These are phyloP conservation scores for Rosa lucieae DNA, from an alignment of 306 rosid species.

Conservation along the genomic window DNA sequence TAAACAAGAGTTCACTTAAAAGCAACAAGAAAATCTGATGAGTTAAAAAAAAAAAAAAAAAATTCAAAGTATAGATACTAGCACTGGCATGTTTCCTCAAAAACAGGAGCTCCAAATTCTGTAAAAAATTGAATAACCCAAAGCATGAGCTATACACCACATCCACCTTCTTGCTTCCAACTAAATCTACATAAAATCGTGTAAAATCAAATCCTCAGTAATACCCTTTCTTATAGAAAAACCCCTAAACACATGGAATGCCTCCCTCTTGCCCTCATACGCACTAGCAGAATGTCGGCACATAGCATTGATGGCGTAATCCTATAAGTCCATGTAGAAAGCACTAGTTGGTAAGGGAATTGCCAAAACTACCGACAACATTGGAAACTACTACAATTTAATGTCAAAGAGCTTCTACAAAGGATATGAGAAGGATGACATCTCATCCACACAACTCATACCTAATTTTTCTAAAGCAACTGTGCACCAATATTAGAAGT, in stretches of 20 bases:
- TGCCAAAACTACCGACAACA: neutral
- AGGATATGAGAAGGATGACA: neutral
- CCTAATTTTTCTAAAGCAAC: neutral
- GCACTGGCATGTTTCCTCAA: neutral
- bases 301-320: neutral
- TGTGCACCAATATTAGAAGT: neutral
- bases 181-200: neutral
- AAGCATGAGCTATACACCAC: neutral
- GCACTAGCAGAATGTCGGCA: neutral
- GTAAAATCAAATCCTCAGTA: neutral
- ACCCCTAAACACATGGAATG: neutral
- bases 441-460: neutral
- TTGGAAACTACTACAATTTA: neutral
- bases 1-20: neutral
- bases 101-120: neutral
- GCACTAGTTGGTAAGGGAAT: neutral
- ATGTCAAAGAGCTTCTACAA: neutral
- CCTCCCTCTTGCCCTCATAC: neutral
- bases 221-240: neutral
- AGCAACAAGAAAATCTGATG: neutral
- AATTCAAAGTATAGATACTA: neutral
- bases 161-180: neutral
- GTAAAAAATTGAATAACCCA: neutral
- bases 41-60: neutral
- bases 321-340: neutral